These are phyloP conservation scores for Lodderomyces oxycetoniae DNA, from an alignment of 1,139 yeast genomes.

Conservation along the genomic window DNA sequence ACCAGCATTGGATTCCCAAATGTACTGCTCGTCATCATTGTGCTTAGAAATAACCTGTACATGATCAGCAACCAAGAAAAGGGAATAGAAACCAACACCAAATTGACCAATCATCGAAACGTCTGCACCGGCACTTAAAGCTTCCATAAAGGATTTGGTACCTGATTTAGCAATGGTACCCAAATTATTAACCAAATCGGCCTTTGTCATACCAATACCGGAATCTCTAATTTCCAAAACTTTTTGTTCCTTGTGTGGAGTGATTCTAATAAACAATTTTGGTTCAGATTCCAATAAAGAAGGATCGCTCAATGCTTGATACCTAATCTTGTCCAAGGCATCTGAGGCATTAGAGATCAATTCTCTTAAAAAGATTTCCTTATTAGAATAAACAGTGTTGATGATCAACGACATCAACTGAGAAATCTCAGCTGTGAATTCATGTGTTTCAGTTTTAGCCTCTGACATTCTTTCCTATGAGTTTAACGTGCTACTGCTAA, in stretches of 20 bases:
- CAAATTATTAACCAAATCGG: conserved; percentile 96
- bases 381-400: conserved; percentile 99
- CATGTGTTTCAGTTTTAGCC: conserved; percentile 72
- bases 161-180: conserved; percentile 99
- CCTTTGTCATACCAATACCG: conserved; percentile 99
- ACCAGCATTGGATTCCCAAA: conserved; percentile 99
- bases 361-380: conserved; percentile 98
- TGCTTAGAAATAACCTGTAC: conserved; percentile 98
- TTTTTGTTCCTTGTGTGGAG: conserved; percentile 93
- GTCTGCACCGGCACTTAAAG: conserved; percentile 98
- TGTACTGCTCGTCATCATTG: conserved; percentile 98
- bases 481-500: too few relatives aligned
- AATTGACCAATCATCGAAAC: conserved; percentile 99
- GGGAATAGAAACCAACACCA: conserved; percentile 99
- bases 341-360: conserved; percentile 93
- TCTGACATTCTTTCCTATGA: conserved; percentile 43
- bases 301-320: conserved; percentile 92
- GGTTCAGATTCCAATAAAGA: conserved; percentile 91
- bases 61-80: conserved; percentile 98
- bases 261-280: conserved; percentile 92
- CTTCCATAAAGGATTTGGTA: conserved; percentile 99
- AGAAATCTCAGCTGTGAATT: conserved; percentile 99
- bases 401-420: conserved; percentile 99
- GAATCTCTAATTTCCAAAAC: conserved; percentile 97
- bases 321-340: conserved; percentile 90